phyloP scores from a whole-genome alignment of 179 eudicot species.

The Patellifolia procumbens region DNA sequence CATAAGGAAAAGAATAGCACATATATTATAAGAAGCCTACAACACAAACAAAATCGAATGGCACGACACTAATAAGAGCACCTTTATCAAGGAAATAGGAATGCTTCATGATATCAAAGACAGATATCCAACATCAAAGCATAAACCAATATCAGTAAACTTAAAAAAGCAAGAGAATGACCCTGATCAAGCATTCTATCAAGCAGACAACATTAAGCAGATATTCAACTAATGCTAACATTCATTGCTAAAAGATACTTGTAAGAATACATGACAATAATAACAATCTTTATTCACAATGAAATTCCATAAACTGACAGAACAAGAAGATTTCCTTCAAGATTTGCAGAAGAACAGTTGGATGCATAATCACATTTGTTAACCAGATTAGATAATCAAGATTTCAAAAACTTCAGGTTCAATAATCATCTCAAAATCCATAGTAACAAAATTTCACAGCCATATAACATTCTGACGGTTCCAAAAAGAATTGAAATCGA shows the following conservation, averaged over 20 bases:
- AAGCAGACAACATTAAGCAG: background rate
- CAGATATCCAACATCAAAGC: background rate
- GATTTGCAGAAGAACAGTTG: background rate
- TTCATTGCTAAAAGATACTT: background rate
- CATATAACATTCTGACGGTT: background rate
- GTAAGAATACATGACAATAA: background rate
- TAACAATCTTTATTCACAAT: background rate
- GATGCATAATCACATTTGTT: constrained; percentile 3
- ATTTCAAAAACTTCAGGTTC: background rate
- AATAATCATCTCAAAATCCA: background rate
- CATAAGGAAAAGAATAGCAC: background rate
- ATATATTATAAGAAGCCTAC: background rate
- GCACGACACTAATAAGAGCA: background rate
- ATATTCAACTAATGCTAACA: background rate
- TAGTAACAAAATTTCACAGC: background rate
- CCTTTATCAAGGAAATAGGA: background rate
- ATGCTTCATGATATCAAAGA: background rate
- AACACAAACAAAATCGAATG: background rate
- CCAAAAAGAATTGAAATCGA: no score
- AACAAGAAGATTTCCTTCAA: background rate
- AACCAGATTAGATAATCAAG: background rate
- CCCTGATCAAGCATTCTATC: constrained; percentile 10
- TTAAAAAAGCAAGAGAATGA: constrained; percentile 7
- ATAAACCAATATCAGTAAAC: background rate
- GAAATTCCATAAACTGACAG: background rate